phyloP scores from a whole-genome alignment of 441 rosid genomes.

The Gossypium schwendimanii region DNA sequence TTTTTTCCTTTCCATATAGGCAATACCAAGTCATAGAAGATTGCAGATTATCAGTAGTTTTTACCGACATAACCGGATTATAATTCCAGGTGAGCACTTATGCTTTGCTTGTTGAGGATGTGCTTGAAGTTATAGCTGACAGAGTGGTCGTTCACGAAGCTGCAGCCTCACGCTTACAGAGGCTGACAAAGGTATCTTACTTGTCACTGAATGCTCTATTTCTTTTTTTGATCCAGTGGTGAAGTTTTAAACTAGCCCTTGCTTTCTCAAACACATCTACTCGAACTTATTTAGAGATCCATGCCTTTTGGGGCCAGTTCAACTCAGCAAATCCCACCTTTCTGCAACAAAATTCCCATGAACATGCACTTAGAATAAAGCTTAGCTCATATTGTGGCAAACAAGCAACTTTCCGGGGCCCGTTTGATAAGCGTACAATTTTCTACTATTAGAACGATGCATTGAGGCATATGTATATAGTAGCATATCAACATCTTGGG shows the following conservation, averaged over 20 bases:
- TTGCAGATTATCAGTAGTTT: not conserved
- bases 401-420: not conserved
- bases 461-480: not conserved
- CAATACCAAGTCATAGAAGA: not conserved
- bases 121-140: conserved; percentile 65
- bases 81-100: conserved; percentile 71
- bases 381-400: not conserved
- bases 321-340: not conserved
- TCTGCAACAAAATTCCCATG: not conserved
- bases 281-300: not conserved
- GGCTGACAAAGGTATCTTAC: conserved; percentile 65
- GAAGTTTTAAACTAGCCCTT: not conserved
- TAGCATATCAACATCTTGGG: too few species aligned
- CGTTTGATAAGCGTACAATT: not conserved
- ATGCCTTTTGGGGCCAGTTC: not conserved
- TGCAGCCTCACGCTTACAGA: conserved; percentile 64
- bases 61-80: not conserved
- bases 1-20: not conserved
- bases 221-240: not conserved
- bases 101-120: conserved; percentile 66
- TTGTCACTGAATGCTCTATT: not conserved
- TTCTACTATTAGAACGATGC: not conserved
- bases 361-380: not conserved
- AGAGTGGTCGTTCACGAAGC: conserved; percentile 65
- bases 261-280: not conserved